These are phyloP conservation scores for Penicillium expansum DNA, from an alignment of 2,329 filamentous ascomycete genomes.

Conservation along the genomic window DNA sequence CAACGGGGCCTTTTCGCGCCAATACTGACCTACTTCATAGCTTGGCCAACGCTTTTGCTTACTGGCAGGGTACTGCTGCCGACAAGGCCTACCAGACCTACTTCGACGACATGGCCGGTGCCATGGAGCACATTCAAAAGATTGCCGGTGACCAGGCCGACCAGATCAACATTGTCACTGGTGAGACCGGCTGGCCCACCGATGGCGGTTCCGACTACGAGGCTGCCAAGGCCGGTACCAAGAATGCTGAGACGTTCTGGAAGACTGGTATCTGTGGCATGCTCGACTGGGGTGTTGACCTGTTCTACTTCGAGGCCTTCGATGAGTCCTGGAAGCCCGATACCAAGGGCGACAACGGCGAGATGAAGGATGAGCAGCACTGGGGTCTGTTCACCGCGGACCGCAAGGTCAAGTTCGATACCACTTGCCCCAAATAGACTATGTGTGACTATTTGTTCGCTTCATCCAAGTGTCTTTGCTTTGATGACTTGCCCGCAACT, in stretches of 20 bases:
- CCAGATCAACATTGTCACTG: conserved; percentile 64
- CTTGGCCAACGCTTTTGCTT: conserved; percentile 68
- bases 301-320: conserved; percentile 72
- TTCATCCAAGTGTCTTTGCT: background rate
- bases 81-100: conserved; percentile 60
- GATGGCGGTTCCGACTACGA: conserved; percentile 61
- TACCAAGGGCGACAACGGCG: conserved; percentile 61
- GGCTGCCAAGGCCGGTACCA: conserved; percentile 57
- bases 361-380: conserved; percentile 61
- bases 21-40: conserved; percentile 24
- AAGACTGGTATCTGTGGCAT: conserved; percentile 62
- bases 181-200: conserved; percentile 67
- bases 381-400: conserved; percentile 67
- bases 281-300: conserved; percentile 63
- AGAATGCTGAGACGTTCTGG: conserved; percentile 61
- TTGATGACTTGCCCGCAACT: background rate
- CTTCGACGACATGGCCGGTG: conserved; percentile 66
- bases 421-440: conserved; percentile 42
- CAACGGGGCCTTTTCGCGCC: background rate
- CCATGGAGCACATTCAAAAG: conserved; percentile 61
- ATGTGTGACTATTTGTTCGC: background rate
- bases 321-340: conserved; percentile 70
- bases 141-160: conserved; percentile 52
- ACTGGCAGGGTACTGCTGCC: conserved; percentile 65
- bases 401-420: conserved; percentile 56